phyloP scores from a whole-genome alignment of 805 yeast species.

The Sugiyamaella marilandica region DNA sequence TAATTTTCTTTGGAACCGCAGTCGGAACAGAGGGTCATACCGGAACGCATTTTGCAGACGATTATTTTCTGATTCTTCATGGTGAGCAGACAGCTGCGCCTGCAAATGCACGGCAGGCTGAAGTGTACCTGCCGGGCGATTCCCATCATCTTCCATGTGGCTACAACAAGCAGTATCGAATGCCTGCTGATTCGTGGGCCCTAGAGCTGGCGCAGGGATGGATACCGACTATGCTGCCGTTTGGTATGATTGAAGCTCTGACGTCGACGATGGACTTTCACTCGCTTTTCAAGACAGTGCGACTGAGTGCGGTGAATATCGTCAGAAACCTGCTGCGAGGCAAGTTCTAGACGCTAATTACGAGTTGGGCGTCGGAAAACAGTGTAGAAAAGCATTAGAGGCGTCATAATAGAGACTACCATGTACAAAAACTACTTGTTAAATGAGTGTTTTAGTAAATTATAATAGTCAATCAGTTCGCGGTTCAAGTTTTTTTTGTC shows the following conservation, averaged over 20 bases:
- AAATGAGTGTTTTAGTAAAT: too few relatives aligned
- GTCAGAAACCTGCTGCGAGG: slow-evolving; percentile 57
- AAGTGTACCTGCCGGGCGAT: slow-evolving; percentile 81
- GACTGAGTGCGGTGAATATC: slow-evolving; percentile 78
- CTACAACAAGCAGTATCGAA: slow-evolving; percentile 71
- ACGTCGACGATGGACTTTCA: slow-evolving; percentile 75
- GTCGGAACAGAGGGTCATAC: slow-evolving; percentile 95
- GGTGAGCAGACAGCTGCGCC: slow-evolving; percentile 75
- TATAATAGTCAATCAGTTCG: too few relatives aligned
- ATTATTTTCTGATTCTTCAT: slow-evolving; percentile 82
- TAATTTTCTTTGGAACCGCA: slow-evolving; percentile 90
- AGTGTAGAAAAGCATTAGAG: too few relatives aligned
- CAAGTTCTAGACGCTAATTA: slow-evolving; percentile 57
- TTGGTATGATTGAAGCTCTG: slow-evolving; percentile 79
- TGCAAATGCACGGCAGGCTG: slow-evolving; percentile 59
- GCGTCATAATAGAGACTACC: too few relatives aligned
- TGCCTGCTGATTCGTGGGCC: slow-evolving; percentile 82
- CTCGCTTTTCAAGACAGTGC: slow-evolving; percentile 64
- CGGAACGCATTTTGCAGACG: slow-evolving; percentile 96
- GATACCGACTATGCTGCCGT: slow-evolving; percentile 97
- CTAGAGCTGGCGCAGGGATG: slow-evolving; percentile 97
- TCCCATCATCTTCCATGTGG: slow-evolving; percentile 77
- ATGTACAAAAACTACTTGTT: too few relatives aligned
- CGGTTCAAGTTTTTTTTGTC: too few relatives aligned
- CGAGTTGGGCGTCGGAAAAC: too few relatives aligned